Evolutionary conservation across 2,329 filamentous ascomycete genomes (phyloP).

Genomic region (Thermothelomyces thermophilus): DNA sequence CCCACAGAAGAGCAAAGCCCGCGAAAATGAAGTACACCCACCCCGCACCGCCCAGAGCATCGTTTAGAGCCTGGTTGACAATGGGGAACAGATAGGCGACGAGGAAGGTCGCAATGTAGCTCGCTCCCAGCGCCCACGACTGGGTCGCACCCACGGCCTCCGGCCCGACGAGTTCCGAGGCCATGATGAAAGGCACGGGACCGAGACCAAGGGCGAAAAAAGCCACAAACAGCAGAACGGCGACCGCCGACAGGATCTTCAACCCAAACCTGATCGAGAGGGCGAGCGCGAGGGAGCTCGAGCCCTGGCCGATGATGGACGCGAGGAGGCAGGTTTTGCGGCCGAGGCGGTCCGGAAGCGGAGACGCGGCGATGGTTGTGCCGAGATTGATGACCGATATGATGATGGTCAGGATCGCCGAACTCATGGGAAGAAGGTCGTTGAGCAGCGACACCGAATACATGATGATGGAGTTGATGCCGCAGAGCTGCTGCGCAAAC

Average conservation of each 20-base stretch:
- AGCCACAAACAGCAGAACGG: constrained; percentile 78
- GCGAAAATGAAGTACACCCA: constrained; percentile 93
- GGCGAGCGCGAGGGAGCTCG: constrained; percentile 68
- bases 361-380: constrained; percentile 74
- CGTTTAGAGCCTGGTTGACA: constrained; percentile 66
- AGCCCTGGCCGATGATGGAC: constrained; percentile 79
- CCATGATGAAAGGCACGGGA: constrained; percentile 89
- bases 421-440: constrained; percentile 72
- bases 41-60: constrained; percentile 58
- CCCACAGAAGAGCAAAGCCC: constrained; percentile 60
- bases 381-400: constrained; percentile 83
- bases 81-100: constrained; percentile 95
- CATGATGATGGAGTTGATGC: constrained; percentile 97
- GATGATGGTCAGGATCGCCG: constrained; percentile 75
- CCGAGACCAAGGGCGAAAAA: constrained; percentile 88
- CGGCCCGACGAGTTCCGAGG: constrained; percentile 81
- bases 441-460: constrained; percentile 89
- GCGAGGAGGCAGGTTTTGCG: constrained; percentile 78
- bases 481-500: constrained; percentile 86
- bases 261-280: constrained; percentile 68
- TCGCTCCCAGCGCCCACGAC: constrained; percentile 78
- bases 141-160: constrained; percentile 90
- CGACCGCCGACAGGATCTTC: constrained; percentile 70
- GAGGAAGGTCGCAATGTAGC: constrained; percentile 84
- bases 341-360: constrained; percentile 79